Base-by-base conservation (phyloP, 345 rosid species). In the Isatis tinctoria region DNA sequence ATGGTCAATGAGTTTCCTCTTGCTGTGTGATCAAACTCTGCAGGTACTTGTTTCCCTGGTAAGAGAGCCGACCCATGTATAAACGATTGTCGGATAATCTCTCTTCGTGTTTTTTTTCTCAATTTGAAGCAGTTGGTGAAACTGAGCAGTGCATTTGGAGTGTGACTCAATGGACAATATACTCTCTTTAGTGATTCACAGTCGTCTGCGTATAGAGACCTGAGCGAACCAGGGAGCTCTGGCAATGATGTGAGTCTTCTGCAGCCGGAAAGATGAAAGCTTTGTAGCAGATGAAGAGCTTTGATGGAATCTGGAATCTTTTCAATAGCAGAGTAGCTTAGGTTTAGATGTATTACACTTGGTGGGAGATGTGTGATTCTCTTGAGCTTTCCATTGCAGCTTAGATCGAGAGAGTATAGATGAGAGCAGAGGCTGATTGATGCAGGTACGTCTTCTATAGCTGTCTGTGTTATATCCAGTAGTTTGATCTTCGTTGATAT, bases 51-150 rank as follows among this genome's bases (percentile, higher is more conserved):
- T 37, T 16, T 67, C 12, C 72, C 52, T 2, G 52, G 39, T 39
- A 53, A 69, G 22, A 43, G 4, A 13, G 54, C 20, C 0, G 1
- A 8, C 24, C 64, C 20, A 1, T 2, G 10, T 18, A 0, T 3
- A 28, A 54, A 56, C 0, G 40, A 32, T 0, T 4, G 48, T 51
- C 9, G 61, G 20, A 51, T 72, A 3, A 72, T 72, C 53, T 11
- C 9, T 28, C 16, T 10, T n/a, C 40, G 9, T 47, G 67, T 16
- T 28, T 71, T 10, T 60, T 10, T 4, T 12, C 7, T 4, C 20
- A 72, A 13, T 39, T 17, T 72, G 11, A 61, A 72, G 52, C 61
- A 48, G 52, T 72, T 72, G 12, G 13, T 62, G 69, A 72, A 72
- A 0, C 3, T 2, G 20, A 69, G 14, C 0, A 0, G 0, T 2